Evolutionary conservation across 306 rosid genomes (phyloP), one percentile per base, ranked within the genome.

Genomic region (Rubus parviflorus): DNA sequence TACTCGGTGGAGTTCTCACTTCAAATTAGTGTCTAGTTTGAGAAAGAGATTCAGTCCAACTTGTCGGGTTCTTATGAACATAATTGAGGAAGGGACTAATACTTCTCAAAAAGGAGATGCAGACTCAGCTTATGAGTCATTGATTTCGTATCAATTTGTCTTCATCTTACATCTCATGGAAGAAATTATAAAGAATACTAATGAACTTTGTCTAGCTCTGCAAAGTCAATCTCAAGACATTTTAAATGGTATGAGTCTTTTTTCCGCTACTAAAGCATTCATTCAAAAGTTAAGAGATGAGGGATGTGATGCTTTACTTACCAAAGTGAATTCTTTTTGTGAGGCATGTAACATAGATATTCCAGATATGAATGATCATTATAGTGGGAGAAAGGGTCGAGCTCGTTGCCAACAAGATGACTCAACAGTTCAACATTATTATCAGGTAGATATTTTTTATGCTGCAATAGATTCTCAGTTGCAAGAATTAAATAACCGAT

Each of bases 131-230:
- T 56, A 56, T 56, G 14, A 20, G 35, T n/a, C 25, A n/a, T 19
- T 56, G 30, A 56, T 5, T 6, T 17, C 35, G 5, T 56, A 56
- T 7, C 35, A 75, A n/a, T 52, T 75, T 75, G 54, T 37, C 45
- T n/a, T 62, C 48, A 47, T 64, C 35, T 63, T 63, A 52, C 61
- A 70, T 49, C 75, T 70, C 2, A 25, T 47, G 58, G 49, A 70
- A 70, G 42, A 66, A 66, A 66, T 66, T 14, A 37, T 38, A 25
- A 3, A 46, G 51, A 70, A 17, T 14, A 48, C 58, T 11, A 5
- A 48, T 70, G 35, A 43, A 19, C 41, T 70, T 47, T 48, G 45
- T 70, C 17, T 20, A 9, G 74, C 58, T 48, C 3, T 25, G 7
- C 42, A 48, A 48, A 11, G 38, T 25, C 15, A 70, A 46, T 48